These are phyloP conservation scores for Termitomyces bulborhizus DNA, from an alignment of 768 basidiomycete genomes.

Conservation along the genomic window DNA sequence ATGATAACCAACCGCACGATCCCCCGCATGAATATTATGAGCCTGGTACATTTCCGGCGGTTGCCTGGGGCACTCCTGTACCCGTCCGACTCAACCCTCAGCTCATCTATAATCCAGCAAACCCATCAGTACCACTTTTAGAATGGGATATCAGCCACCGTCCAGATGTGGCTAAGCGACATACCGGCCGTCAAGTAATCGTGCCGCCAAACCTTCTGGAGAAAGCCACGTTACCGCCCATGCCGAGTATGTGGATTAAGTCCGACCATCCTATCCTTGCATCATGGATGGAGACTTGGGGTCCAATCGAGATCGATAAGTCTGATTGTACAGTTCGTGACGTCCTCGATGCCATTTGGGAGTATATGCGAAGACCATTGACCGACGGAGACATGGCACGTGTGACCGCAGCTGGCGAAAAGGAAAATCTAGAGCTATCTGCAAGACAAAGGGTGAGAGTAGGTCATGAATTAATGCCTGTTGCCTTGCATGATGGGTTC, in stretches of 20 bases:
- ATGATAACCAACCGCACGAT: background rate
- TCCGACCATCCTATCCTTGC: slow-evolving; percentile 31
- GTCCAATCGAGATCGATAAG: slow-evolving; percentile 38
- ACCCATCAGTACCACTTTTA: slow-evolving; percentile 25
- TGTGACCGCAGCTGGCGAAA: slow-evolving; percentile 13
- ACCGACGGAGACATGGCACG: slow-evolving; percentile 25
- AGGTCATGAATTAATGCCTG: slow-evolving; percentile 30
- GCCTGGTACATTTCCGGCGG: slow-evolving; percentile 19
- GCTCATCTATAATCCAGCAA: slow-evolving; percentile 32
- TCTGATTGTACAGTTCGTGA: slow-evolving; percentile 34
- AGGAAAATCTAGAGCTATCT: slow-evolving; percentile 16
- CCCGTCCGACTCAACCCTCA: slow-evolving; percentile 24
- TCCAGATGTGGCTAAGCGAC: slow-evolving; percentile 27
- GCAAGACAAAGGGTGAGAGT: slow-evolving; percentile 30
- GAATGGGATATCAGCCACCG: slow-evolving; percentile 38
- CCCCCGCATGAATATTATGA: slow-evolving; percentile 7
- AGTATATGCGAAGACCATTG: slow-evolving; percentile 40
- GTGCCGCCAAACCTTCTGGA: slow-evolving; percentile 24
- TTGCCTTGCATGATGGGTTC: slow-evolving; percentile 33
- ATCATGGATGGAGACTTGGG: slow-evolving; percentile 43
- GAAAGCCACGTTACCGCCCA: slow-evolving; percentile 24
- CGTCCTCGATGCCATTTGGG: slow-evolving; percentile 41
- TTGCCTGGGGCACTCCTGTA: slow-evolving; percentile 13
- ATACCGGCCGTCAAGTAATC: slow-evolving; percentile 22
- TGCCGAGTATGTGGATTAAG: slow-evolving; percentile 28